These are phyloP conservation scores for Phytophthora pini DNA, from an alignment of 352 stramenopile genomes.

Conservation along the genomic window DNA sequence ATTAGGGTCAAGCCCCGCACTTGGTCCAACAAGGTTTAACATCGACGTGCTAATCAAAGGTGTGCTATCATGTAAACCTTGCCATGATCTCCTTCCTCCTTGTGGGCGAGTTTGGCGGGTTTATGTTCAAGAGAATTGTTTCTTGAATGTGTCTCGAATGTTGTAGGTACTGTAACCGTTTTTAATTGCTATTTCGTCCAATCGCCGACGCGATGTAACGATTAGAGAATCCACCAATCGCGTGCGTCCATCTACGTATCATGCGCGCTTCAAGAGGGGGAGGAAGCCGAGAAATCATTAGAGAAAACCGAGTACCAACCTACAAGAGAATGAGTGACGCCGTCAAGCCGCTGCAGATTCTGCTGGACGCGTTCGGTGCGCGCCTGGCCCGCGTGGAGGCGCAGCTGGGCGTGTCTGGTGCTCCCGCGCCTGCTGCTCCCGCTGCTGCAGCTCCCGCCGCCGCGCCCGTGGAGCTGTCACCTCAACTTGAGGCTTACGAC, in stretches of 20 bases:
- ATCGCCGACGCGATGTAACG: too few species aligned
- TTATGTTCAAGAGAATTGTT: background rate
- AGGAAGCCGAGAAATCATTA: slow-evolving; percentile 26
- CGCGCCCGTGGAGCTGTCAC: slow-evolving; percentile 51
- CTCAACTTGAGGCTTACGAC: slow-evolving; percentile 91
- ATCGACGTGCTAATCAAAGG: too few species aligned
- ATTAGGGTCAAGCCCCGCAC: too few species aligned
- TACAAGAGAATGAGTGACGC: slow-evolving; percentile 53
- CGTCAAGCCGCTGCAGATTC: slow-evolving; percentile 81
- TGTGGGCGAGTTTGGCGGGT: too few species aligned
- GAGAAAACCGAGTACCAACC: slow-evolving; percentile 15
- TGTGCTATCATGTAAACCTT: too few species aligned
- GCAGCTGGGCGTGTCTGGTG: slow-evolving; percentile 65
- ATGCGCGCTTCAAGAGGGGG: slow-evolving; percentile 20
- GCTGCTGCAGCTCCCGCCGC: slow-evolving; percentile 9
- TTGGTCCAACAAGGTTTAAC: too few species aligned
- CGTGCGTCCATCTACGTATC: slow-evolving; percentile 7
- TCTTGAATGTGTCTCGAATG: too few species aligned
- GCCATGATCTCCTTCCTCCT: too few species aligned
- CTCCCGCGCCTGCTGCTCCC: slow-evolving; percentile 13
- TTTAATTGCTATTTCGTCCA: too few species aligned
- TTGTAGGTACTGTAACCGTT: too few species aligned
- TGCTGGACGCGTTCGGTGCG: slow-evolving; percentile 83
- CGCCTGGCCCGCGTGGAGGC: slow-evolving; percentile 84
- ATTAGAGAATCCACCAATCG: slow-evolving; percentile 1